These are phyloP conservation scores for Candida loeiensis DNA, from an alignment of 805 yeast species.

Conservation along the genomic window DNA sequence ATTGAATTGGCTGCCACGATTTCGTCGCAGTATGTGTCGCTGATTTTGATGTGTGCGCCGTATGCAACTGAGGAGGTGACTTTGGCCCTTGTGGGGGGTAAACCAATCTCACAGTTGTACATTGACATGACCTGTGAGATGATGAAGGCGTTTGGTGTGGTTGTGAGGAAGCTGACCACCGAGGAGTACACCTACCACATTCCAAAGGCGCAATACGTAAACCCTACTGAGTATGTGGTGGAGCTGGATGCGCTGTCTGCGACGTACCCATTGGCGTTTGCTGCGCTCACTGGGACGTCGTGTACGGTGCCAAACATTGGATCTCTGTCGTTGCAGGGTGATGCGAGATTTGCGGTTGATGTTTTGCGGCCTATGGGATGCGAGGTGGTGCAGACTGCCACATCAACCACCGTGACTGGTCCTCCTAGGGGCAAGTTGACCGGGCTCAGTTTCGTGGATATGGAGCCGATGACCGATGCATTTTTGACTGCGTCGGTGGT, in stretches of 20 bases:
- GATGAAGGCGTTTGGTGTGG: conserved; percentile 89
- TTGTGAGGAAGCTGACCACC: conserved; percentile 62
- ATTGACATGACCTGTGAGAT: conserved; percentile 95
- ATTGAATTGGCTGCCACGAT: conserved; percentile 94
- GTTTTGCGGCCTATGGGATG: conserved; percentile 96
- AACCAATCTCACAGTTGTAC: conserved; percentile 92
- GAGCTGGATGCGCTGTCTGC: conserved; percentile 98
- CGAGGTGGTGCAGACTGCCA: conserved; percentile 72
- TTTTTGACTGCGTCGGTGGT: conserved; percentile 94
- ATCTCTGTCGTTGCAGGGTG: conserved; percentile 88
- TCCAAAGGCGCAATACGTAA: conserved; percentile 75
- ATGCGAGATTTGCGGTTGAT: conserved; percentile 92
- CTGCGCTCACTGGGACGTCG: conserved; percentile 91
- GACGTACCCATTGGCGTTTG: conserved; percentile 95
- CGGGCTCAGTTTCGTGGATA: conserved; percentile 76
- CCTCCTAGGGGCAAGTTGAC: conserved; percentile 67
- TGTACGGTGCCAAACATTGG: conserved; percentile 96
- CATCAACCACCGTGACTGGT: conserved; percentile 89
- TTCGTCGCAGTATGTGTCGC: conserved; percentile 95
- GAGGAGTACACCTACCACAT: conserved; percentile 86
- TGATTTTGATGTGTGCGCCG: conserved; percentile 96
- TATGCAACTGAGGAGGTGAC: conserved; percentile 88
- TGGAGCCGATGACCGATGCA: conserved; percentile 99
- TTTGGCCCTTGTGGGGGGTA: conserved; percentile 86
- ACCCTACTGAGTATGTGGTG: conserved; percentile 81